These are phyloP conservation scores for Verticillium alfalfae DNA, from an alignment of 2,329 filamentous ascomycete species.

Conservation along the genomic window DNA sequence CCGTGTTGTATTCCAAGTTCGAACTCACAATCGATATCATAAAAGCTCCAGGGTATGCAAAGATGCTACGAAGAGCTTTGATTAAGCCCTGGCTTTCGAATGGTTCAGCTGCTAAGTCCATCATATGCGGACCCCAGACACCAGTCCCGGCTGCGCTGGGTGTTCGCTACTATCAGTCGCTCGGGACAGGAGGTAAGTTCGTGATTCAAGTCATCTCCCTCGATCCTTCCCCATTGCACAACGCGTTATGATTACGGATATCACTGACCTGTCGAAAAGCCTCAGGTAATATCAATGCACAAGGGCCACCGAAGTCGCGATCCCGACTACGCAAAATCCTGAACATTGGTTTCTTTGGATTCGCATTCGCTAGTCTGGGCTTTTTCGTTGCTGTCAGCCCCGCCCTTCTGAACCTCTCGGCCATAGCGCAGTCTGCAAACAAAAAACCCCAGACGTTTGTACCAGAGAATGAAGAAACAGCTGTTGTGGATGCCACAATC, in stretches of 20 bases:
- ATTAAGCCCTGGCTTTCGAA: not conserved
- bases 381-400: slow-evolving; percentile 53
- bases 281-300: not conserved
- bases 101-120: no score
- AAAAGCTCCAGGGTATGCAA: no score
- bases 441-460: slow-evolving; percentile 66
- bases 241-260: not conserved
- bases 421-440: slow-evolving; percentile 44
- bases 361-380: slow-evolving; percentile 43
- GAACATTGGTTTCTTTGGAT: slow-evolving; percentile 3
- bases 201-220: no score
- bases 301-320: not conserved
- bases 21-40: no score
- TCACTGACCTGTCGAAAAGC: not conserved
- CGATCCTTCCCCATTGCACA: no score
- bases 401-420: slow-evolving; percentile 28
- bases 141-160: not conserved
- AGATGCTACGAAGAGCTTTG: not conserved
- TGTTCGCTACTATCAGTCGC: not conserved
- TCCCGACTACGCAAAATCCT: not conserved
- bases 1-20: no score
- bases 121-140: no score
- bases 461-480: slow-evolving; percentile 47
- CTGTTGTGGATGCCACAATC: slow-evolving; percentile 67
- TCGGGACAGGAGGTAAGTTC: not conserved